phyloP scores from a whole-genome alignment of 2,329 filamentous ascomycete species.

The Colletotrichum caudatum region DNA sequence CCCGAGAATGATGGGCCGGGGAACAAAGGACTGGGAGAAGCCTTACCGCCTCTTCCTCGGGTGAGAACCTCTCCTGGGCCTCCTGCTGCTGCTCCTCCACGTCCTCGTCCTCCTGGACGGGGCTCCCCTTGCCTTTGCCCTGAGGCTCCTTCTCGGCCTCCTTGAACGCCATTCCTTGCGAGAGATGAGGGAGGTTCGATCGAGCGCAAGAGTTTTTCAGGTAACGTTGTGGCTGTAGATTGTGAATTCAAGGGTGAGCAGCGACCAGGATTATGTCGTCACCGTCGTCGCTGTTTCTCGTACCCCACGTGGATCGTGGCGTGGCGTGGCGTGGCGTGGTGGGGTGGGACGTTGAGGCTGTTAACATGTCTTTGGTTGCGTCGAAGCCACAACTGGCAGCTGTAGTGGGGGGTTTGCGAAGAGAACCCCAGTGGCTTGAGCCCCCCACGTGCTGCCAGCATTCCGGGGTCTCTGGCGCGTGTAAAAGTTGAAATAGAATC shows the following conservation, averaged over 20 bases:
- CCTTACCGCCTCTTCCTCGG: conserved; percentile 69
- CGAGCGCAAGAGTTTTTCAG: neutral
- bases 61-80: conserved; percentile 57
- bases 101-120: conserved; percentile 42
- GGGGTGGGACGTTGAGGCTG: conserved; percentile 27
- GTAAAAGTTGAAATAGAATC: no score
- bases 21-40: fast-evolving
- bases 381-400: conserved; percentile 7
- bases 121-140: conserved; percentile 31
- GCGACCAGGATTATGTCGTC: conserved; percentile 30
- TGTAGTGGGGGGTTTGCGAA: neutral
- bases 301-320: conserved; percentile 30
- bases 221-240: neutral
- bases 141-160: conserved; percentile 27
- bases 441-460: neutral
- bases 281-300: conserved; percentile 22
- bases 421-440: neutral
- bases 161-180: conserved; percentile 27
- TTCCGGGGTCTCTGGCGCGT: neutral
- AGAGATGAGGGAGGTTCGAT: conserved; percentile 35
- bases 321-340: neutral
- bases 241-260: neutral
- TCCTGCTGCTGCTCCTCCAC: conserved; percentile 46
- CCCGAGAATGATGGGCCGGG: neutral
- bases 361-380: conserved; percentile 32